Evolutionary conservation across 2,329 filamentous ascomycete species (phyloP), one percentile per base, ranked within the genome.

Genomic region (Paecilomyces sp.): DNA sequence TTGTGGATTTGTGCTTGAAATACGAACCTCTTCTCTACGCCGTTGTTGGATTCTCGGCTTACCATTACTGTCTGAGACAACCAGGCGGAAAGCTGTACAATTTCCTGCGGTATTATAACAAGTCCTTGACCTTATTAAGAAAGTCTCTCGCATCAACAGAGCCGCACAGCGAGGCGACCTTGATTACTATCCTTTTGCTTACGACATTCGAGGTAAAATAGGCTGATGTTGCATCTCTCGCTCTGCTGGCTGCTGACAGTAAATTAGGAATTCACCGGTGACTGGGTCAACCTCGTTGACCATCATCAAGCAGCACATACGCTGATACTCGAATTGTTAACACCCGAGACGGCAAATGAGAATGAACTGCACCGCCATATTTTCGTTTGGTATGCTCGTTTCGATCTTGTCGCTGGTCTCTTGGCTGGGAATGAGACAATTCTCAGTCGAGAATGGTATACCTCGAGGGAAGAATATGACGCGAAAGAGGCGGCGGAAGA

Each of bases 271-370:
- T 95, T 92, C 68, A 82, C 97, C 54, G 94, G 94, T 12, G 94
- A 99, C 71, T 97, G 92, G 92, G 86, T 95, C 57, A 97, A 95
- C 68, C 80, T 97, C 15, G 88, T 94, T 75, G 90, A 92, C 24
- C 94, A 97, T 72, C 92, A 97, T 72, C 91, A 89, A 70, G 94
- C 93, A 11, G 94, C 94, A 0, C 85, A 89, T 69, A 86, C 91
- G 63, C 88, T 97, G 67, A 78, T 97, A 54, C 88, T 83, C 1
- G 85, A 88, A 52, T 77, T 97, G 0, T 92, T 91, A 70, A 91
- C 87, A 0, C 90, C 91, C 0, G 80, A 92, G 62, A 88, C 86
- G 0, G 85, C 90, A 52, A 86, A 88, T 77, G 80, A 89, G 64
- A 89, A 88, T 9, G 81, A 88, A 3, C 82, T 89, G 13, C 85